Base-by-base conservation (phyloP, 2,329 filamentous ascomycete species). In the Paraconiothyrium sp. region DNA sequence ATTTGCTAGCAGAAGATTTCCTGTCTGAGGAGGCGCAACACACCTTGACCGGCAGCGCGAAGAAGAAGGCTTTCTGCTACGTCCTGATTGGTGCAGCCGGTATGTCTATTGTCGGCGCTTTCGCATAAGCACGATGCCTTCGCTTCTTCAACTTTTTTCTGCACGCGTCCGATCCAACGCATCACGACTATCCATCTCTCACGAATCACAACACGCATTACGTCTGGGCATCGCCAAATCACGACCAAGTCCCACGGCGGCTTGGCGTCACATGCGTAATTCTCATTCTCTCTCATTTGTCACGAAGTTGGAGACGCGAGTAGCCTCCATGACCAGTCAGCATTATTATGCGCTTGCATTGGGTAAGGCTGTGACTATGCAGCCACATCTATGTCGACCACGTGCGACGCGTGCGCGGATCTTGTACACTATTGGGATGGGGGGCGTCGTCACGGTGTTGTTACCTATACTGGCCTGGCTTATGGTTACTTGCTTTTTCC, bases 1-100 rank as follows among this genome's bases (percentile, higher is more conserved):
- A 90, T 71, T 76, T 90, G 34, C 76, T 90, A 39, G 87, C 86
- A 4, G 87, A 89, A 68, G 88, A 90, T 70, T 90, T 90, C 77
- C 78, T 90, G 20, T 89, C 86, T 0, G 77, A 79, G 43, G 77
- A 79, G 59, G 76, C 76, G 3, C 77, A 80, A 54, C 73, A 76
- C n/a, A 73, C 80, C 2, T 76, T 89, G 81, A 84, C 77, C 3
- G 83, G 80, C 69, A 85, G 81, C 65, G 81, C 84, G 57, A 87
- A 86, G 78, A 85, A 83, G 34, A 66, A 72, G 2, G 87, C 86
- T 0, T 87, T 89, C 70, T 63, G 67, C 60, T 79, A 75, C 61
- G 71, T 79, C 1, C 69, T 79, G 8, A 27, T 79, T 59, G 77
- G 77, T 39, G 77, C 77, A 34, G 75, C 76, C 32, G 76, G 76